phyloP scores from a whole-genome alignment of 768 basidiomycete genomes.

The Lactarius akahatsu region DNA sequence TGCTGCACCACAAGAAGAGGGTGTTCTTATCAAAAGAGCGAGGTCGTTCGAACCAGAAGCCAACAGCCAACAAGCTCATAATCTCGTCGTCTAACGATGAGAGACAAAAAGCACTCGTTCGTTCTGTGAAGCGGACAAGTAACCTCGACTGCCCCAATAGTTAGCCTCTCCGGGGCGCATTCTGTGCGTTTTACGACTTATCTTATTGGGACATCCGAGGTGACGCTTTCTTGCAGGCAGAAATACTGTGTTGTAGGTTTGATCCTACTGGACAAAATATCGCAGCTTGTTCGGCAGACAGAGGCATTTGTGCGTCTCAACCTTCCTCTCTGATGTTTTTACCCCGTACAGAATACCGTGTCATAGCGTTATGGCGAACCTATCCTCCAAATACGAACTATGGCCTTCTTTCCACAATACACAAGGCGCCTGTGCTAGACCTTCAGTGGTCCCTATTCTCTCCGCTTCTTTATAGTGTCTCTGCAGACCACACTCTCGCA shows the following conservation, averaged over 20 bases:
- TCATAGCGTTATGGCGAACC: conserved; percentile 81
- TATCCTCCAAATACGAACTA: conserved; percentile 94
- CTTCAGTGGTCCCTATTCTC: conserved; percentile 84
- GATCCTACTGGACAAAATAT: conserved; percentile 93
- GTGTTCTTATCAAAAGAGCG: conserved; percentile 61
- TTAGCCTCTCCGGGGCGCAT: conserved; percentile 86
- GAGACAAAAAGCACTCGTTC: conserved; percentile 72
- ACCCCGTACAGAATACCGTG: background rate
- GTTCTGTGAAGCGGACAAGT: conserved; percentile 90
- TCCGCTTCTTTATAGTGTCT: conserved; percentile 74
- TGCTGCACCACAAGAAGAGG: conserved; percentile 53
- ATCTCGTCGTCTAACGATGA: conserved; percentile 77
- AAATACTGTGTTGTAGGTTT: conserved; percentile 90
- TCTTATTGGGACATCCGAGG: background rate
- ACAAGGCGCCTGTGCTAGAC: conserved; percentile 91
- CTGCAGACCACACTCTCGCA: conserved; percentile 83
- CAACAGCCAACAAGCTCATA: conserved; percentile 64
- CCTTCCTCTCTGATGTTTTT: conserved; percentile 9
- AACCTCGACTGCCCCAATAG: conserved; percentile 90
- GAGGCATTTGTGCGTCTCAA: conserved; percentile 77
- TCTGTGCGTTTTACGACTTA: conserved; percentile 50
- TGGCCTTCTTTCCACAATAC: conserved; percentile 74
- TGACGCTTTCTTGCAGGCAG: conserved; percentile 48
- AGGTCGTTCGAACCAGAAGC: conserved; percentile 48
- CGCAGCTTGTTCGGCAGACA: conserved; percentile 88